These are phyloP conservation scores for Cryptosporidium muris DNA, from an alignment of 169 alveolate species.

Conservation along the genomic window DNA sequence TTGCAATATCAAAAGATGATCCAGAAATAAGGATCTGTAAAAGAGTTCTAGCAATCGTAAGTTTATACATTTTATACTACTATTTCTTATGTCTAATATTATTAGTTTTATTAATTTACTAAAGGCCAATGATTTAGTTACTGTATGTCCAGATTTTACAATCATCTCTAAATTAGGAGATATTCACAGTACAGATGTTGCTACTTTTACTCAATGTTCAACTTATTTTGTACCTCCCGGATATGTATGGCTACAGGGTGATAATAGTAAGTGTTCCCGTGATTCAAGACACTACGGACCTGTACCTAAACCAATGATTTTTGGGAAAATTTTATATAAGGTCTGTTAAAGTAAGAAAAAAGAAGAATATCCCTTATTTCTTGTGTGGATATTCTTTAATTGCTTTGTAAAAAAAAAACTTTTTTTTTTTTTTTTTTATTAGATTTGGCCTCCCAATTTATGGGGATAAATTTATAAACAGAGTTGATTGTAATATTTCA, in stretches of 20 bases:
- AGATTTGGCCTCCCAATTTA: not conserved
- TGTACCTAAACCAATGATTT: conserved; percentile 33
- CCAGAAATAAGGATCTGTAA: conserved; percentile 52
- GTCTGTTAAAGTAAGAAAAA: not conserved
- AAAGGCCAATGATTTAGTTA: conserved; percentile 55
- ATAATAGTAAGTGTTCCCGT: conserved; percentile 27
- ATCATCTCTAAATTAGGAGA: conserved; percentile 10
- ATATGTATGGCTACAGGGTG: conserved; percentile 60
- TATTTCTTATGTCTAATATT: too few species aligned
- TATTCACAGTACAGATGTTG: not conserved
- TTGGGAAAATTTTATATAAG: conserved; percentile 29
- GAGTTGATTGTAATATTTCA: not conserved
- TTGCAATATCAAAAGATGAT: conserved; percentile 47
- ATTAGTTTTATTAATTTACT: not conserved
- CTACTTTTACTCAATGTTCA: not conserved
- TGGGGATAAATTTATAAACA: not conserved
- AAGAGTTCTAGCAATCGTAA: conserved; percentile 54
- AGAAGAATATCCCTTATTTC: too few species aligned
- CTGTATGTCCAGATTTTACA: conserved; percentile 32
- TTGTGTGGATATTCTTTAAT: not conserved
- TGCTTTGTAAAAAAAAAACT: not conserved
- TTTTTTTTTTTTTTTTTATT: not conserved
- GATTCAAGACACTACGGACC: conserved; percentile 71
- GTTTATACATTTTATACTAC: not conserved
- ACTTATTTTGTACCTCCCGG: conserved; percentile 13